Conservation (phyloP, 1,139 yeast genomes). For the Geotrichum phurueaensis region DNA sequence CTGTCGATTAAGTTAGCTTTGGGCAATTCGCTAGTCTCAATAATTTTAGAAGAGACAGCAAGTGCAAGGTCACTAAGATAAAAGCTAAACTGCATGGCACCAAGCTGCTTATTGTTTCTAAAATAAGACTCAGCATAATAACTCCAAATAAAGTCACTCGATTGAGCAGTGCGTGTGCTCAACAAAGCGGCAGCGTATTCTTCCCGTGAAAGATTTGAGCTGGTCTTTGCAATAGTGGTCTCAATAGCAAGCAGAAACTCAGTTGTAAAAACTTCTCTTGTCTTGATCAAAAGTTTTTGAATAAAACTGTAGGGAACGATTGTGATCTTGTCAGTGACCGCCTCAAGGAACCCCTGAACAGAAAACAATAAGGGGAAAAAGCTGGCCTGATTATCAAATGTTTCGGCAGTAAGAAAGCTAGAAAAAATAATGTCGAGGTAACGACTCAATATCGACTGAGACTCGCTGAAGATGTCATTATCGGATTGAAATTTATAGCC, state of each 20-base stretch:
- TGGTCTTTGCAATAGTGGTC: slow-evolving; percentile 32
- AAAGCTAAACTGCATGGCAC: slow-evolving; percentile 30
- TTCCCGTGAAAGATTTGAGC: slow-evolving; percentile 13
- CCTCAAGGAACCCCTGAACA: slow-evolving; percentile 36
- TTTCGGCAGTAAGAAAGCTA: slow-evolving; percentile 1
- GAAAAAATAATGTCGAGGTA: slow-evolving; percentile 32
- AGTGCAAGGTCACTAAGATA: slow-evolving; percentile 25
- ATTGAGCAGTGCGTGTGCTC: not conserved
- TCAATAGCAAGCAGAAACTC: slow-evolving; percentile 34
- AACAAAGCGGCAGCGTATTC: slow-evolving; percentile 1
- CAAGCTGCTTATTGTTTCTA: slow-evolving; percentile 30
- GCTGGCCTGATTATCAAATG: slow-evolving; percentile 32
- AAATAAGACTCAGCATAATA: slow-evolving; percentile 24
- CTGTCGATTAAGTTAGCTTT: slow-evolving; percentile 27
- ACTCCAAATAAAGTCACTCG: slow-evolving; percentile 12
- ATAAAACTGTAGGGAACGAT: slow-evolving; percentile 16
- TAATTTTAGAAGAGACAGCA: slow-evolving; percentile 23
- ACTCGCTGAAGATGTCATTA: not conserved
- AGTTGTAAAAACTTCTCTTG: slow-evolving; percentile 26
- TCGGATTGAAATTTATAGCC: slow-evolving; percentile 37
- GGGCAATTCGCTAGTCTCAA: slow-evolving; percentile 23
- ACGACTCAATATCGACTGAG: slow-evolving; percentile 8
- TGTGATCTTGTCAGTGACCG: slow-evolving; percentile 23
- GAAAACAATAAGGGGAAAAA: slow-evolving; percentile 37
- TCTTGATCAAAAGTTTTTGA: slow-evolving; percentile 18